Evolutionary conservation across 2,329 filamentous ascomycete species (phyloP).

Genomic region (Sporothrix schenckii): DNA sequence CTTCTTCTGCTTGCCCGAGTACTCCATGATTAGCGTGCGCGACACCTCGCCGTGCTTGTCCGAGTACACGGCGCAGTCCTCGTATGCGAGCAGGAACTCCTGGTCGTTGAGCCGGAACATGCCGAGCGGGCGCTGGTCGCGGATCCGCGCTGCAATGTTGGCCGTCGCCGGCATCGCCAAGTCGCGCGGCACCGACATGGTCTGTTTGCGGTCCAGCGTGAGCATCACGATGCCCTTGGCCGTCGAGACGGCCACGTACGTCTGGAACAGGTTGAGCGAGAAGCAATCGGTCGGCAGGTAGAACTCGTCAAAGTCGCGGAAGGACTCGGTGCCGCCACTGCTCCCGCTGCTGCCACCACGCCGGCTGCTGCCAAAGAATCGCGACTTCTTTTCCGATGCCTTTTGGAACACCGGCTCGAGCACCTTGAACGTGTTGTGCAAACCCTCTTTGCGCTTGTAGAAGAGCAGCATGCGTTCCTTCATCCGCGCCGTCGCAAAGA

Average conservation of each 20-base stretch:
- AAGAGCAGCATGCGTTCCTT: conserved; percentile 94
- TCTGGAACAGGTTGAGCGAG: conserved; percentile 94
- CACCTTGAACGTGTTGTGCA: conserved; percentile 95
- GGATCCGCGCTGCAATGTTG: conserved; percentile 82
- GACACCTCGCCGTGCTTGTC: conserved; percentile 97
- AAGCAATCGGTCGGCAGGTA: conserved; percentile 96
- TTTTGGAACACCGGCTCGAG: conserved; percentile 95
- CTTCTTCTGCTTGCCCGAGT: conserved; percentile 81
- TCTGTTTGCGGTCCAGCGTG: conserved; percentile 94
- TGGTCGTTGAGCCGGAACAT: conserved; percentile 95
- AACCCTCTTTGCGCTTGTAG: conserved; percentile 92
- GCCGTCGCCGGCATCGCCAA: conserved; percentile 75
- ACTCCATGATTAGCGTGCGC: conserved; percentile 95
- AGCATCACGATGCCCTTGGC: conserved; percentile 93
- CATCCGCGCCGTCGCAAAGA: conserved; percentile 95
- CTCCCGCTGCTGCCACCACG: conserved; percentile 61
- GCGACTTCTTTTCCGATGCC: conserved; percentile 78
- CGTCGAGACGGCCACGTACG: conserved; percentile 87
- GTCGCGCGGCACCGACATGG: conserved; percentile 84
- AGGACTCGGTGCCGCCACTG: conserved; percentile 74
- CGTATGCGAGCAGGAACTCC: conserved; percentile 91
- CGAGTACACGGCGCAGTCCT: conserved; percentile 95
- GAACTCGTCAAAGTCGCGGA: conserved; percentile 98
- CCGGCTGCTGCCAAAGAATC: conserved; percentile 63
- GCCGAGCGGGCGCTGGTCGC: conserved; percentile 80